phyloP scores from a whole-genome alignment of 1,139 yeast genomes.

The Pichia sp. region DNA sequence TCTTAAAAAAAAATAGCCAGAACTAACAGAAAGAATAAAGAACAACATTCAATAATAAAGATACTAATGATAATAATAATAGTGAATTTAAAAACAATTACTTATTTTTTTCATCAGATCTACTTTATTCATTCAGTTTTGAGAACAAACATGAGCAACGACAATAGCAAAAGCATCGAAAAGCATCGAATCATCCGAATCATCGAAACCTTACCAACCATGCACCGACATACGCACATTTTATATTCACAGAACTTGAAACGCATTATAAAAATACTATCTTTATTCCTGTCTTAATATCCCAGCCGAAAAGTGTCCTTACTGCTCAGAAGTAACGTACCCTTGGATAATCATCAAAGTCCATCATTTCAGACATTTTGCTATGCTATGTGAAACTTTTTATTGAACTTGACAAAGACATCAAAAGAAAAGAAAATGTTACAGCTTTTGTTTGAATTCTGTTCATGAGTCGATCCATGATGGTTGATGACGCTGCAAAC shows the following conservation, averaged over 20 bases:
- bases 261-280: too few relatives aligned
- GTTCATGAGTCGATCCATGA: too few relatives aligned
- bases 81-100: too few relatives aligned
- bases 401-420: neutral
- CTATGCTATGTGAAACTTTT: too few relatives aligned
- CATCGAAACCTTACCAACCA: constrained; percentile 1
- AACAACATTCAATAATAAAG: too few relatives aligned
- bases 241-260: neutral
- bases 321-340: constrained; percentile 19
- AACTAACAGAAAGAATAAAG: neutral
- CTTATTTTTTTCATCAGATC: too few relatives aligned
- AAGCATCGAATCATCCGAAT: constrained; percentile 1
- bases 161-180: neutral
- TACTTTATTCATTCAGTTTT: neutral
- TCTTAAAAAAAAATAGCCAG: neutral
- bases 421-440: too few relatives aligned
- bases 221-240: neutral
- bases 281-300: too few relatives aligned
- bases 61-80: too few relatives aligned
- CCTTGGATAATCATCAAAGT: constrained; percentile 27
- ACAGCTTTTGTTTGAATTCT: too few relatives aligned
- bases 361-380: constrained; percentile 28
- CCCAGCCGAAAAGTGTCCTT: neutral
- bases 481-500: too few relatives aligned
- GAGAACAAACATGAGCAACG: neutral